A percentile compares a stretch with the other conserved stretches of the same genome.
phyloP scores from a whole-genome alignment of 2,329 filamentous ascomycete species.

The Alternaria angustiovoidea region DNA sequence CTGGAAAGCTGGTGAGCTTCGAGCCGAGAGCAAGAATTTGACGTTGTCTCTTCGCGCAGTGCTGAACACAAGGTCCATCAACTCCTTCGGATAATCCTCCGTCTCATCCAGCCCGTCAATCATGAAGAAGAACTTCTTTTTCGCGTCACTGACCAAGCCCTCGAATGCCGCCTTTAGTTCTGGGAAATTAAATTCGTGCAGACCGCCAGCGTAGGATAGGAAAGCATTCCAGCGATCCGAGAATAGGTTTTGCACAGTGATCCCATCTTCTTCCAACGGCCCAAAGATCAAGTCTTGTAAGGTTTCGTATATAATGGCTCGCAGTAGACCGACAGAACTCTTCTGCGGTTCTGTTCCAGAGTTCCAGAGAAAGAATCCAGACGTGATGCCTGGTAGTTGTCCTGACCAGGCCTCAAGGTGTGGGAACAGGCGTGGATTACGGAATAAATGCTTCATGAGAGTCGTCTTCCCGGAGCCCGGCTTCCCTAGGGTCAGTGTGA shows the following conservation, averaged over 20 bases:
- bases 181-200: conserved; percentile 28
- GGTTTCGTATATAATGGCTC: conserved; percentile 40
- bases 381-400: conserved; percentile 38
- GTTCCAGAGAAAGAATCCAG: conserved; percentile 59
- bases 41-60: conserved; percentile 37
- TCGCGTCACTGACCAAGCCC: conserved; percentile 35
- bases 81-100: conserved; percentile 31
- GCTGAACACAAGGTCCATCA: conserved; percentile 30
- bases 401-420: conserved; percentile 43
- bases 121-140: conserved; percentile 45
- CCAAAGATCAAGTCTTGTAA: conserved; percentile 46
- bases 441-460: conserved; percentile 52
- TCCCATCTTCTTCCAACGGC: conserved; percentile 34
- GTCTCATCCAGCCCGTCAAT: conserved; percentile 44
- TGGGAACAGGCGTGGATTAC: conserved; percentile 34
- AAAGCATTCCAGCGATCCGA: conserved; percentile 42
- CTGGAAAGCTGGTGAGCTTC: conserved; percentile 29
- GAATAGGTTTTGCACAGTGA: conserved; percentile 37
- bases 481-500: conserved; percentile 30
- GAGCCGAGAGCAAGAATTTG: conserved; percentile 45
- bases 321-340: conserved; percentile 33
- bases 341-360: conserved; percentile 40
- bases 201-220: conserved; percentile 37
- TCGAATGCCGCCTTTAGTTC: conserved; percentile 38
- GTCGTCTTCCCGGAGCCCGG: conserved; percentile 60